These are phyloP conservation scores for Colletotrichum sp. DNA, from an alignment of 2,329 filamentous ascomycete species.

Conservation along the genomic window DNA sequence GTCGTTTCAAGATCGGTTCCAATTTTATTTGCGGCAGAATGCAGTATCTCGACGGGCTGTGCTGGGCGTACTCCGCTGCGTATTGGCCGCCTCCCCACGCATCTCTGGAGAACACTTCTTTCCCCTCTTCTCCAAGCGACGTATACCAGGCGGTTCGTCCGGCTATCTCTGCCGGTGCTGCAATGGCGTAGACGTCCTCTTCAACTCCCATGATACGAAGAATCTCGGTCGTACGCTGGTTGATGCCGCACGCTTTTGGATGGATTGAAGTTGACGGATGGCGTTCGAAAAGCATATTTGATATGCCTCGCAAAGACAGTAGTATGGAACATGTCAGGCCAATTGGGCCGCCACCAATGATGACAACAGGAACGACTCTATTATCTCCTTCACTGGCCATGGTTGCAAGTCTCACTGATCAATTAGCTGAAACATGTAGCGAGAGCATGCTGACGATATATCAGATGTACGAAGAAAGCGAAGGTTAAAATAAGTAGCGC, in stretches of 20 bases:
- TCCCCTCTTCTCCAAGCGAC: neutral
- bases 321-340: neutral
- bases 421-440: neutral
- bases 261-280: neutral
- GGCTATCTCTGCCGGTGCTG: neutral
- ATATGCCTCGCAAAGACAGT: neutral
- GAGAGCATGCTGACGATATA: neutral
- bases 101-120: neutral
- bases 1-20: neutral
- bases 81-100: neutral
- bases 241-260: neutral
- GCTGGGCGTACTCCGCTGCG: neutral
- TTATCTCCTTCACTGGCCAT: neutral
- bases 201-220: neutral
- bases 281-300: neutral
- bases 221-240: neutral
- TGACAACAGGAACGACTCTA: neutral
- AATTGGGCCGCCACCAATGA: neutral
- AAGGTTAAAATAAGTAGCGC: neutral
- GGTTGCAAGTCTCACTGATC: neutral
- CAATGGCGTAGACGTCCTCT: neutral
- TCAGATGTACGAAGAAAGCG: neutral
- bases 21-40: neutral
- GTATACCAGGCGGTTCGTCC: neutral
- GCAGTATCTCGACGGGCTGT: neutral